phyloP scores from a whole-genome alignment of 73 alveolate genomes.

The Paramecium primaurelia region DNA sequence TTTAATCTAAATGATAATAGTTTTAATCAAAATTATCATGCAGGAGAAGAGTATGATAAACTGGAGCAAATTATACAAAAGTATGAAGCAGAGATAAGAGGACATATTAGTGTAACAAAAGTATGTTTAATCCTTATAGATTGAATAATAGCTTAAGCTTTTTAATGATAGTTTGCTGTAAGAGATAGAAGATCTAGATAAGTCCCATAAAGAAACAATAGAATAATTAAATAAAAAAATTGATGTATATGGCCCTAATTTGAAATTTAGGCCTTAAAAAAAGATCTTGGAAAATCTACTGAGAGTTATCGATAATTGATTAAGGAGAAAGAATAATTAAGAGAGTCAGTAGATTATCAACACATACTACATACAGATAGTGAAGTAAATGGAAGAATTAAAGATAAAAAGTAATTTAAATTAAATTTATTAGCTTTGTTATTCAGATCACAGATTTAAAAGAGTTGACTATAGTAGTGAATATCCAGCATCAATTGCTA shows the following conservation, averaged over 20 bases:
- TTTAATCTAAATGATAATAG: not conserved
- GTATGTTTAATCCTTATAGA: not conserved
- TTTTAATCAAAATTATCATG: not conserved
- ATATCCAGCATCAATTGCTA: not conserved
- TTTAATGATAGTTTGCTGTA: constrained; percentile 56
- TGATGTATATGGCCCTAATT: not conserved
- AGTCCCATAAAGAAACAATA: constrained; percentile 37
- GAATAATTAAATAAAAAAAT: not conserved
- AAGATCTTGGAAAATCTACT: not conserved
- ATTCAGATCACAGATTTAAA: constrained; percentile 12
- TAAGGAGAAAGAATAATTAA: not conserved
- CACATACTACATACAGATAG: constrained; percentile 12
- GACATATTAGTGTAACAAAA: constrained; percentile 59
- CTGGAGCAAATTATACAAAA: constrained; percentile 47
- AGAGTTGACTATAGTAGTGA: constrained; percentile 1
- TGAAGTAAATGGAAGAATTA: not conserved
- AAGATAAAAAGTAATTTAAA: not conserved
- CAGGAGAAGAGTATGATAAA: constrained; percentile 14
- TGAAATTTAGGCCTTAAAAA: not conserved
- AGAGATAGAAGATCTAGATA: constrained; percentile 34
- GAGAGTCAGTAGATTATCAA: not conserved
- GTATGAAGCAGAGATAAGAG: constrained; percentile 59
- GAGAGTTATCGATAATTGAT: not conserved
- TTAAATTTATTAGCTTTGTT: constrained; percentile 16
- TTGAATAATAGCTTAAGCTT: constrained; percentile 63